Percentiles rank a stretch among this genome's conserved stretches.
Conservation (phyloP, 495 filamentous ascomycete genomes). For the Aspergillus carlsbadensis region DNA sequence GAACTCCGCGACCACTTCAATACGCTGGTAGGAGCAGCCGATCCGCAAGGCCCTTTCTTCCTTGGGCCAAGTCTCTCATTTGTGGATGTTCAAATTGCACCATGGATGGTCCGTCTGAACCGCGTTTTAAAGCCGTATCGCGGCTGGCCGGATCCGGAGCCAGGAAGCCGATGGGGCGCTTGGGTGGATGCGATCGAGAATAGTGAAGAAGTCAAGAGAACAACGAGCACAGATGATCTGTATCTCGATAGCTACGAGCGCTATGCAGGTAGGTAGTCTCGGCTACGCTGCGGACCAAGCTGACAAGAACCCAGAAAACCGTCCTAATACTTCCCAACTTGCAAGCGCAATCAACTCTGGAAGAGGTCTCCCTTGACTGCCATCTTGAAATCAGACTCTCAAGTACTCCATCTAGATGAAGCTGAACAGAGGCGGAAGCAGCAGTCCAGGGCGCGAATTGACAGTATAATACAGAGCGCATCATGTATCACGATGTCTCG, state of each 20-base stretch:
- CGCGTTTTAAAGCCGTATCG: constrained; percentile 78
- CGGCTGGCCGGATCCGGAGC: constrained; percentile 72
- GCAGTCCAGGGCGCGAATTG: neutral
- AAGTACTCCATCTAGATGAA: constrained; percentile 1
- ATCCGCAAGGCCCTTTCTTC: constrained; percentile 76
- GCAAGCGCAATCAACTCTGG: constrained; percentile 60
- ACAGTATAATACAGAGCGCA: neutral
- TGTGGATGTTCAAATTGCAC: constrained; percentile 86
- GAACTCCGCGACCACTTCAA: constrained; percentile 68
- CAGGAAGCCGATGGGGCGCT: constrained; percentile 65
- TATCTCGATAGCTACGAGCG: constrained; percentile 72
- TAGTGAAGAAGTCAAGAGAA: constrained; percentile 70
- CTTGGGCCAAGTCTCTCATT: constrained; percentile 69
- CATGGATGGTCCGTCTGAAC: constrained; percentile 77
- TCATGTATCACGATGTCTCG: neutral
- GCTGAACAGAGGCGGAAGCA: neutral
- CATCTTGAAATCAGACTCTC: neutral
- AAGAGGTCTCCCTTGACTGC: constrained; percentile 46
- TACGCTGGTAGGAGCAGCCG: constrained; percentile 70
- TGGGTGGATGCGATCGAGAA: constrained; percentile 84
- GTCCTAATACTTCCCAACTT: constrained; percentile 58
- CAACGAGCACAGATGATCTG: constrained; percentile 71
- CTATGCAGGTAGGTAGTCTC: constrained; percentile 54
- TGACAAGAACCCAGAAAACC: constrained; percentile 48
- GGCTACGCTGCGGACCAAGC: constrained; percentile 3